Evolutionary conservation across 352 stramenopile genomes (phyloP).

Genomic region (Blastocystis sp.): DNA sequence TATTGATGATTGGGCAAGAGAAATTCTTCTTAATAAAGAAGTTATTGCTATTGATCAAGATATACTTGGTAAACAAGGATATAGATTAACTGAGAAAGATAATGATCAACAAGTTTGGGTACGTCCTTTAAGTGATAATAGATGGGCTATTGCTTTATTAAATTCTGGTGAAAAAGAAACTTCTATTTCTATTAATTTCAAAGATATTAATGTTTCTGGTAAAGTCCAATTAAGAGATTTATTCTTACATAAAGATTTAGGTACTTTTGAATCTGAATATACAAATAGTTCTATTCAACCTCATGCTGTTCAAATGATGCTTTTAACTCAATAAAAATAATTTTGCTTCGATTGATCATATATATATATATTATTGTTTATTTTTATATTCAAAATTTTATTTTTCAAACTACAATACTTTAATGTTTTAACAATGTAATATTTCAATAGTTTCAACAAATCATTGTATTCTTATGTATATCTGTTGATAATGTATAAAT

Average conservation of each 20-base stretch:
- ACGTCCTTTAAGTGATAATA: background rate
- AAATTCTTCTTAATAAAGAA: constrained; percentile 43
- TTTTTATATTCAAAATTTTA: no score
- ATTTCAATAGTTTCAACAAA: no score
- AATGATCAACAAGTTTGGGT: constrained; percentile 1
- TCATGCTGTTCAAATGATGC: no score
- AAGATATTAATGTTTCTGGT: background rate
- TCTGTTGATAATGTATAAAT: no score
- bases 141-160: constrained; percentile 1
- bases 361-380: no score
- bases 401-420: no score
- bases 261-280: background rate
- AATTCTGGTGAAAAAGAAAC: background rate
- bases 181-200: background rate
- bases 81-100: background rate
- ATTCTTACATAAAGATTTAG: background rate
- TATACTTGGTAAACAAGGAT: constrained; percentile 37
- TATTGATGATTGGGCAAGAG: constrained; percentile 32
- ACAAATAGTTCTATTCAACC: no score
- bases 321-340: no score
- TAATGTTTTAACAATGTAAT: no score
- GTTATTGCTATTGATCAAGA: constrained; percentile 43
- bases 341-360: no score
- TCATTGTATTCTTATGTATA: no score
- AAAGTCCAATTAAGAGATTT: background rate